These are phyloP conservation scores for Trichoderma semiorbis DNA, from an alignment of 2,329 filamentous ascomycete species.

Conservation along the genomic window DNA sequence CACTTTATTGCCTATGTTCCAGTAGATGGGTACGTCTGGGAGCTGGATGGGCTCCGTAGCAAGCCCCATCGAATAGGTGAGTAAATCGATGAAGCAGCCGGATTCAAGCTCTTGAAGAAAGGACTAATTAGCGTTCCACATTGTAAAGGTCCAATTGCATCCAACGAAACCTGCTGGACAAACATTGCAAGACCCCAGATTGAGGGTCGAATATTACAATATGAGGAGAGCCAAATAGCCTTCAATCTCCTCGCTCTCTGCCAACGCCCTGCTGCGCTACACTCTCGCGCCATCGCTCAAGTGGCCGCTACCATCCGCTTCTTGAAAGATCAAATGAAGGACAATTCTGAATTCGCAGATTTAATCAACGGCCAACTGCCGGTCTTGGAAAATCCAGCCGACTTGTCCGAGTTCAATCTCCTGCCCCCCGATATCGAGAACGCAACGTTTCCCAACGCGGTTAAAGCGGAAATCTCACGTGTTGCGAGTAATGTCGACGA, in stretches of 20 bases:
- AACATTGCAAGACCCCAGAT: slow-evolving; percentile 62
- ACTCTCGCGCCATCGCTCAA: slow-evolving; percentile 45
- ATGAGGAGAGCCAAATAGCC: slow-evolving; percentile 62
- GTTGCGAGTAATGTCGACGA: slow-evolving; percentile 20
- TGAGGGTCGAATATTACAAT: slow-evolving; percentile 61
- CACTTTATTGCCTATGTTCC: slow-evolving; percentile 92
- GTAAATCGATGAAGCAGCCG: not conserved
- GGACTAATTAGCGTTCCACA: not conserved
- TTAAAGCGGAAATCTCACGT: slow-evolving; percentile 20
- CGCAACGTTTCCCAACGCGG: slow-evolving; percentile 20
- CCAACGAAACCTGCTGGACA: slow-evolving; percentile 57
- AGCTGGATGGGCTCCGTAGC: slow-evolving; percentile 78
- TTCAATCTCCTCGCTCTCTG: slow-evolving; percentile 77
- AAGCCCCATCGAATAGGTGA: slow-evolving; percentile 52
- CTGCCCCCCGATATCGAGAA: slow-evolving; percentile 25
- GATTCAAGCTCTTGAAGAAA: not conserved
- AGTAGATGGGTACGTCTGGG: slow-evolving; percentile 72
- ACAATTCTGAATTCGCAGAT: slow-evolving; percentile 22
- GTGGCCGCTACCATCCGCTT: slow-evolving; percentile 39
- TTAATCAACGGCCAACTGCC: slow-evolving; percentile 24
- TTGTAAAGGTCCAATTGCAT: slow-evolving; percentile 22
- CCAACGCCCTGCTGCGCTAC: slow-evolving; percentile 56
- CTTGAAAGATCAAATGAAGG: slow-evolving; percentile 34
- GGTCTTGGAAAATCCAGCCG: slow-evolving; percentile 24
- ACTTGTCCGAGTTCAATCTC: slow-evolving; percentile 33